Evolutionary conservation across 306 rosid genomes (phyloP).

Genomic region (Medicago arabica): DNA sequence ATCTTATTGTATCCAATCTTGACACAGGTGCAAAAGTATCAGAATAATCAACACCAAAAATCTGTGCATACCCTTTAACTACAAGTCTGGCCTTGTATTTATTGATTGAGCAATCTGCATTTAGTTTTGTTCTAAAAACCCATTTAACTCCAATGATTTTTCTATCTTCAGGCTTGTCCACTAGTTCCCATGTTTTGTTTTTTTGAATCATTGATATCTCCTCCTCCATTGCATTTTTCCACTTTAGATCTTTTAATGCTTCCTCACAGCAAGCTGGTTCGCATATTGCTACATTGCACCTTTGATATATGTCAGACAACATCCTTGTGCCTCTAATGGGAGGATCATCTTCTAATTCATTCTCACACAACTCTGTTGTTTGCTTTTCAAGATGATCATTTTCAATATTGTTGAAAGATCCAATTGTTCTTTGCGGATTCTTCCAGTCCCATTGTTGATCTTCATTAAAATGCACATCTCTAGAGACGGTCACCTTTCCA

Average conservation of each 20-base stretch:
- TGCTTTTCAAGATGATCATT: neutral
- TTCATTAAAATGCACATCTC: neutral
- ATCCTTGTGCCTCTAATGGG: neutral
- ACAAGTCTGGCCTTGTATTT: slow-evolving; percentile 8
- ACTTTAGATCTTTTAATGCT: neutral
- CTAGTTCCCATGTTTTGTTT: slow-evolving; percentile 9
- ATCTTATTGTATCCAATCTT: neutral
- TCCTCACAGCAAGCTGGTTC: neutral
- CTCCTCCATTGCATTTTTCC: neutral
- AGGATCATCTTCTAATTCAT: neutral
- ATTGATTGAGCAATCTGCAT: neutral
- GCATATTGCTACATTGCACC: neutral
- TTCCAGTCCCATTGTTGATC: neutral
- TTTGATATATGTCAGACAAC: neutral
- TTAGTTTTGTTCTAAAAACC: neutral
- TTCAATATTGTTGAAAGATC: neutral
- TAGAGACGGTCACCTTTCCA: neutral
- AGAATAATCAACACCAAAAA: slow-evolving; percentile 15
- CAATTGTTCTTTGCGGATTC: neutral
- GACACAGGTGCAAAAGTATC: neutral
- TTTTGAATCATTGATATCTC: neutral
- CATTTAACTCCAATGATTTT: neutral
- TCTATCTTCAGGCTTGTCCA: neutral
- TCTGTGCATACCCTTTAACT: slow-evolving; percentile 17
- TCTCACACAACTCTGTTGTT: neutral